Conservation (phyloP, 2,329 filamentous ascomycete genomes). For the Botrytis paeoniae region DNA sequence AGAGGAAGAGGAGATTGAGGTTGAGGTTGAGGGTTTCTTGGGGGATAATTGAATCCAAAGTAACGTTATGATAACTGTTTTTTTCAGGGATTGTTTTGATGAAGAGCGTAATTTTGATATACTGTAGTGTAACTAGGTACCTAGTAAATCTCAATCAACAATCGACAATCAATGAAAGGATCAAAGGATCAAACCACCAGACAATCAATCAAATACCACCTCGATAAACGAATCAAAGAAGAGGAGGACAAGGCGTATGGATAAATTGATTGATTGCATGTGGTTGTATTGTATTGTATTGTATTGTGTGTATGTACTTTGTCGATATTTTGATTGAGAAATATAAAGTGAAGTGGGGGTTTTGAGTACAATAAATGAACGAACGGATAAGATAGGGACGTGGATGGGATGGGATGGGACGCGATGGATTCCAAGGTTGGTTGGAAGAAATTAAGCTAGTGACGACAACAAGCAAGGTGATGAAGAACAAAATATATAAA, state of each 20-base stretch:
- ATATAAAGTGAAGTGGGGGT: conserved; percentile 6
- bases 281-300: neutral
- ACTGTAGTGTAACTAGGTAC: neutral
- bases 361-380: neutral
- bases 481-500: neutral
- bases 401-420: neutral
- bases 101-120: neutral
- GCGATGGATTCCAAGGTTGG: neutral
- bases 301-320: too few relatives aligned
- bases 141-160: neutral
- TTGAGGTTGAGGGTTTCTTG: neutral
- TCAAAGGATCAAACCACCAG: too few relatives aligned
- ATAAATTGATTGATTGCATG: neutral
- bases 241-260: neutral
- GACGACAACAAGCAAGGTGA: neutral
- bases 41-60: neutral
- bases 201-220: neutral
- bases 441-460: neutral
- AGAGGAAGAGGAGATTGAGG: too few relatives aligned
- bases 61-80: conserved; percentile 4
- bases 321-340: neutral
- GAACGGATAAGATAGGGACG: neutral
- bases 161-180: neutral
- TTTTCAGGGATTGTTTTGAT: conserved; percentile 1
- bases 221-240: neutral